Evolutionary conservation across 192 early-diverging fungal genomes (phyloP), one percentile per base, ranked within the genome.

Genomic region (Paraglomus occultum): DNA sequence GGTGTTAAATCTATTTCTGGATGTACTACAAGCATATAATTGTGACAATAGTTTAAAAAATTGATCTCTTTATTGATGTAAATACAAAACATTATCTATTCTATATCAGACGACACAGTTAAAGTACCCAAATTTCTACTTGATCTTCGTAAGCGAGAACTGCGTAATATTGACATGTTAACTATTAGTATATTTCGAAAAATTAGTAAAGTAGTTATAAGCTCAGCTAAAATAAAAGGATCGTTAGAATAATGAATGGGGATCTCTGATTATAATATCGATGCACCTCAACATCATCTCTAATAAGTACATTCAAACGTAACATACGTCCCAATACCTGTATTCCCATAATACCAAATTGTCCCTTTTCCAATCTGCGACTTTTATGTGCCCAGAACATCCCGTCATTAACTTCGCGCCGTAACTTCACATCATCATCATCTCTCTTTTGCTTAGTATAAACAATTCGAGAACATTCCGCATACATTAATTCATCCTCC

Each of bases 91-190:
- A n/a, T n/a, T n/a, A n/a, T n/a, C n/a, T 31, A 31, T 18, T 31
- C 23, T 12, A 31, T n/a, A 58, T 58, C 55, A 31, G 55, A 23
- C 12, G 55, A n/a, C 42, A 58, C 23, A 31, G 23, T 58, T 31
- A 40, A 58, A 58, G 31, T 58, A 58, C 42, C 55, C 42, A 58
- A 58, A 58, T 58, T 58, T 58, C 55, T 58, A 23, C 18, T 58
- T 31, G 55, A 58, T 58, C 55, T 31, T 11, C 2, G 55, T 31
- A 8, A 6, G 12, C 18, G 23, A 40, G 55, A 11, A 58, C 20
- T 58, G 23, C 23, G 55, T 58, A 58, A 58, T 58, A 18, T 10
- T 1, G 55, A 31, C 55, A 58, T 58, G 42, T 58, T 58, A 58
- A 58, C 55, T 58, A 60, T 44, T n/a, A n/a, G n/a, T n/a, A n/a